These are phyloP conservation scores for Apiospora rasikravindrae DNA, from an alignment of 2,329 filamentous ascomycete species.

Conservation along the genomic window DNA sequence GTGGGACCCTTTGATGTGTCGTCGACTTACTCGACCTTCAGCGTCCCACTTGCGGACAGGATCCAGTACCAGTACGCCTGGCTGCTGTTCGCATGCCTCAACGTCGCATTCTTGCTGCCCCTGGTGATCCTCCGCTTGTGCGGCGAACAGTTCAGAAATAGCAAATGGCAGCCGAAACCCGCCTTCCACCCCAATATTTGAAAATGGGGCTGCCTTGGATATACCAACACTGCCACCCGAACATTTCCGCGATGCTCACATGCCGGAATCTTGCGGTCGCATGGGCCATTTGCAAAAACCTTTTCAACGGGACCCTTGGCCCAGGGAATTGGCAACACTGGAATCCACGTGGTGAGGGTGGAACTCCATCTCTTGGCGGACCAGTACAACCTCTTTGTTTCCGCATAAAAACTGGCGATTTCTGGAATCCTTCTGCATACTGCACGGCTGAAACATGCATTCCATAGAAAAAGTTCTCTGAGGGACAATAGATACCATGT, in stretches of 20 bases:
- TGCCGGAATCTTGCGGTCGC: no score
- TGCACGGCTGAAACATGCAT: not conserved
- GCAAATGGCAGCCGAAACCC: constrained; percentile 29
- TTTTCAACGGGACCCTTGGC: not conserved
- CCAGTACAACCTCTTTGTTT: not conserved
- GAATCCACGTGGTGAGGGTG: not conserved
- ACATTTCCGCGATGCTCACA: no score
- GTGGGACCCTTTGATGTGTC: not conserved
- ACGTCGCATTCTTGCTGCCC: constrained; percentile 32
- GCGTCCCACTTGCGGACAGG: constrained; percentile 33
- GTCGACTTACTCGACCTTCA: not conserved
- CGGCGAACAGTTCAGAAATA: constrained; percentile 30
- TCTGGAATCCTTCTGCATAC: not conserved
- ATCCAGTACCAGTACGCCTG: constrained; percentile 38
- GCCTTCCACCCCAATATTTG: constrained; percentile 24
- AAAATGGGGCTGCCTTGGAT: no score
- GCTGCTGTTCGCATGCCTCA: constrained; percentile 36
- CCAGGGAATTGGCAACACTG: not conserved
- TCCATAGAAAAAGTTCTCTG: not conserved
- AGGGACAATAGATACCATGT: not conserved
- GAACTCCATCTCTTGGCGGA: not conserved
- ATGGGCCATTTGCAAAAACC: not conserved
- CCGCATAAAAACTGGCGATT: not conserved
- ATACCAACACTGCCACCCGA: no score
- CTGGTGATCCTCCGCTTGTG: constrained; percentile 31